Base-by-base conservation (phyloP, 768 basidiomycete species). In the Hypholoma fasciculare region DNA sequence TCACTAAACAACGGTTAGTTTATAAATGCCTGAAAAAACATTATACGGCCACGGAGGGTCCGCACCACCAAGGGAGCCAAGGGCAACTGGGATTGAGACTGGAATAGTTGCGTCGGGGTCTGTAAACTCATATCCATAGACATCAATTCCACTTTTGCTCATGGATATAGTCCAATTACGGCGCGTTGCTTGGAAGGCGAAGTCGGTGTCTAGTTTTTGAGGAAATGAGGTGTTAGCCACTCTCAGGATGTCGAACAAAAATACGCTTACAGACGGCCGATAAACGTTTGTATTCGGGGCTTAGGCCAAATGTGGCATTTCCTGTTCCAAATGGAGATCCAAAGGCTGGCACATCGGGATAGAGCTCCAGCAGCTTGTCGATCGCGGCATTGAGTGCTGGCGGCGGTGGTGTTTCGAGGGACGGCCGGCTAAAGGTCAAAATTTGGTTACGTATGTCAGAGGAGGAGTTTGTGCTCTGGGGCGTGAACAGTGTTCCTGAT, bases 311-410 rank as follows among this genome's bases (percentile, higher is more conserved):
- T 1, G 75, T 75, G 27, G 76, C 60, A 53, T 74, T 70, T 2
- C 79, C 77, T 3, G 78, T 81, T 4, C 66, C 67, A 57, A 72
- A 82, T 0, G 80, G 80, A 1, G 77, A 74, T 2, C 80, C 80
- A 17, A 68, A 50, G 5, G 76, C 64, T 20, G 79, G 73, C 30
- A 65, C 59, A 44, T 77, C 64, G 1, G 78, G 78, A 58, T 81
- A 81, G 1, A 76, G 61, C 13, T 72, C 46, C 0, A 77, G 52
- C 0, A 78, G 17, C 17, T 50, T 52, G 9, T 70, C 62, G 7
- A 67, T 58, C 1, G 64, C 66, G 13, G 43, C 47, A 6, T 57
- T 49, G 0, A 72, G 59, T 1, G 38, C 56, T 4, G 36, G 43
- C 13, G 46, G 36, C n/a, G 42, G 54, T 14, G 55, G 60, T 16